These are phyloP conservation scores for Pseudopyricularia javanii DNA, from an alignment of 2,329 filamentous ascomycete genomes.

Conservation along the genomic window DNA sequence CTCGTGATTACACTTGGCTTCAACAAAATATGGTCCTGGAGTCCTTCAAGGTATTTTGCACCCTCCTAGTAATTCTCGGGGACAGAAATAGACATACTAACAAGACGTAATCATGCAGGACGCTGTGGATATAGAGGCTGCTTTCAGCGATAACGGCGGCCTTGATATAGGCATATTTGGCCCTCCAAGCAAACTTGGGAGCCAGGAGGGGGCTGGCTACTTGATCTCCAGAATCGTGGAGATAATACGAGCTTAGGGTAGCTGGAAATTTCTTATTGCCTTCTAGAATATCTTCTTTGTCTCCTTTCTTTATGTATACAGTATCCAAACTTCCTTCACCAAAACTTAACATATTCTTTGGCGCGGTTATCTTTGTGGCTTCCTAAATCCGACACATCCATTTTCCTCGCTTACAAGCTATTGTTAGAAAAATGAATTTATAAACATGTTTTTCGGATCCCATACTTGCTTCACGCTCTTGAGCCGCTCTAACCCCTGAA, in stretches of 20 bases:
- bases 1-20: slow-evolving; percentile 8
- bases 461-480: not conserved
- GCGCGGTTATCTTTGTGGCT: too few relatives aligned
- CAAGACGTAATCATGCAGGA: slow-evolving; percentile 5
- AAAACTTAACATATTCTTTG: too few relatives aligned
- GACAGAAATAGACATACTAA: not conserved
- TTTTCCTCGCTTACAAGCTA: not conserved
- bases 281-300: not conserved
- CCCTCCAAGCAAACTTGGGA: slow-evolving; percentile 2
- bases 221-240: not conserved
- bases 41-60: slow-evolving; percentile 19
- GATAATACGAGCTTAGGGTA: not conserved
- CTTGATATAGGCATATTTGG: slow-evolving; percentile 12
- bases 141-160: slow-evolving; percentile 4
- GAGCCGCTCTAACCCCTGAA: not conserved
- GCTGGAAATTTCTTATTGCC: not conserved
- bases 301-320: not conserved
- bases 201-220: not conserved
- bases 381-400: too few relatives aligned
- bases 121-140: slow-evolving; percentile 10
- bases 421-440: not conserved
- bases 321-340: not conserved
- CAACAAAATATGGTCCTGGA: slow-evolving; percentile 13
- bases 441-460: not conserved
- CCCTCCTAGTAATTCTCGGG: not conserved